Percentiles rank a stretch among this genome's conserved stretches.
These are phyloP conservation scores for Angomonas deanei DNA, from an alignment of 208 protist genomes.

Conservation along the genomic window DNA sequence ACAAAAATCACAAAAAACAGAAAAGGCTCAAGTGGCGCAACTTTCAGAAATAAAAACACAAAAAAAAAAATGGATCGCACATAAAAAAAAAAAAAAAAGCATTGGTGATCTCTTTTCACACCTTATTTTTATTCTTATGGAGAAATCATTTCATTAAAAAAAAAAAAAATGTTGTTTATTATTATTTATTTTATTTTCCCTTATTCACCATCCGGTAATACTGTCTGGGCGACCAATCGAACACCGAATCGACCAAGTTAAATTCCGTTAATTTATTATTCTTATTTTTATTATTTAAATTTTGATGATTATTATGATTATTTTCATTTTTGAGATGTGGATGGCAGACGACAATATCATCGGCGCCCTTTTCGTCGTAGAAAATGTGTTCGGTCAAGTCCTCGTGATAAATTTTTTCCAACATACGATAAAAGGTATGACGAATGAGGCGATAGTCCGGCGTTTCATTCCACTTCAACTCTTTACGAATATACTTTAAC, in stretches of 20 bases:
- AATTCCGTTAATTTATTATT: not conserved
- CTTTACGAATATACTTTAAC: not conserved
- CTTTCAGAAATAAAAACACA: too few relatives aligned
- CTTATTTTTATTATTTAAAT: not conserved
- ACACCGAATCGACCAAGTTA: too few relatives aligned
- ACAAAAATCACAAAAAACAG: too few relatives aligned
- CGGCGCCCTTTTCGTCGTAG: not conserved
- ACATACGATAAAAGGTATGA: not conserved
- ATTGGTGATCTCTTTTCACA: too few relatives aligned
- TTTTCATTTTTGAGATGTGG: not conserved
- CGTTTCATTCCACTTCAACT: not conserved
- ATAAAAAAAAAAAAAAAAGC: too few relatives aligned
- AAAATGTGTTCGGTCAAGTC: not conserved
- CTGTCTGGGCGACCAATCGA: too few relatives aligned
- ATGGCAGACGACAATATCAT: not conserved
- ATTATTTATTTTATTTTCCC: not conserved
- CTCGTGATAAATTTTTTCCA: not conserved
- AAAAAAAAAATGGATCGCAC: too few relatives aligned
- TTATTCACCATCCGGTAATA: not conserved
- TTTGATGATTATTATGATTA: slow-evolving; percentile 4
- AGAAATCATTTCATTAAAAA: too few relatives aligned
- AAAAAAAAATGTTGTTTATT: slow-evolving; percentile 11
- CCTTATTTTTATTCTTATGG: too few relatives aligned
- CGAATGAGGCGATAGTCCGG: not conserved
- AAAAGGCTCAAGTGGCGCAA: too few relatives aligned